A percentile compares a stretch with the other conserved stretches of the same genome.
Conservation (phyloP, 2,329 filamentous ascomycete genomes). For the Colletotrichum tamarilloi region DNA sequence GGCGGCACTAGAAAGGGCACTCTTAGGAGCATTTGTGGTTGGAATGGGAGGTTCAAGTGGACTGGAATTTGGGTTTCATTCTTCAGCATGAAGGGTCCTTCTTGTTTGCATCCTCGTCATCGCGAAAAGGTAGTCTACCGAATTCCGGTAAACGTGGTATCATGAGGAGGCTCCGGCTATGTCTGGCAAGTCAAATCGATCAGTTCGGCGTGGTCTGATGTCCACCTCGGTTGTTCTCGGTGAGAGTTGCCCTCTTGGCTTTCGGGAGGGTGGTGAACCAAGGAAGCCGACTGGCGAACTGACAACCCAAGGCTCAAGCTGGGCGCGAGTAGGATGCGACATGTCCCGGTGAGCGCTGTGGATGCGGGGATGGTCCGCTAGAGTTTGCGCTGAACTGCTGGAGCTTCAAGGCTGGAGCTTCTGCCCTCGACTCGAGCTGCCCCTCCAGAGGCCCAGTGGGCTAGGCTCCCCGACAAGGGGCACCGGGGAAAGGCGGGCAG, state of each 20-base stretch:
- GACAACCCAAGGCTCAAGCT: too few species aligned
- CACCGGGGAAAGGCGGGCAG: slow-evolving; percentile 34
- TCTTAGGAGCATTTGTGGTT: background rate
- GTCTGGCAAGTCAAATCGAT: slow-evolving; percentile 23
- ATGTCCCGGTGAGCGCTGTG: slow-evolving; percentile 19
- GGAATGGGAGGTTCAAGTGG: background rate
- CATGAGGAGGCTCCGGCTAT: slow-evolving; percentile 26
- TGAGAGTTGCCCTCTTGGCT: slow-evolving; percentile 7
- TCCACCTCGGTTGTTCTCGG: slow-evolving; percentile 34
- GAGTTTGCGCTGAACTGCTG: background rate
- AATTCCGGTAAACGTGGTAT: background rate
- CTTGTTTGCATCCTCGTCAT: slow-evolving; percentile 12
- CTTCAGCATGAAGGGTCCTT: background rate
- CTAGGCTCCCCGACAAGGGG: slow-evolving; percentile 9
- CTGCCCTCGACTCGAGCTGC: background rate
- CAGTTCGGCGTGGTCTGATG: slow-evolving; percentile 17
- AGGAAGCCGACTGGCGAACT: slow-evolving; percentile 8
- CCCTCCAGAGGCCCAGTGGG: background rate
- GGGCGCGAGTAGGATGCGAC: slow-evolving; percentile 5
- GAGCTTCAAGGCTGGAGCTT: background rate
- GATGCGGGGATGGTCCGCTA: slow-evolving; percentile 26
- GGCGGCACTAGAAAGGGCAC: background rate
- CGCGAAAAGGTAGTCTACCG: background rate
- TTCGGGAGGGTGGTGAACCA: background rate
- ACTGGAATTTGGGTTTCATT: slow-evolving; percentile 8